Conservation (phyloP, 2,329 filamentous ascomycete genomes). For the Colletotrichum somersetense region DNA sequence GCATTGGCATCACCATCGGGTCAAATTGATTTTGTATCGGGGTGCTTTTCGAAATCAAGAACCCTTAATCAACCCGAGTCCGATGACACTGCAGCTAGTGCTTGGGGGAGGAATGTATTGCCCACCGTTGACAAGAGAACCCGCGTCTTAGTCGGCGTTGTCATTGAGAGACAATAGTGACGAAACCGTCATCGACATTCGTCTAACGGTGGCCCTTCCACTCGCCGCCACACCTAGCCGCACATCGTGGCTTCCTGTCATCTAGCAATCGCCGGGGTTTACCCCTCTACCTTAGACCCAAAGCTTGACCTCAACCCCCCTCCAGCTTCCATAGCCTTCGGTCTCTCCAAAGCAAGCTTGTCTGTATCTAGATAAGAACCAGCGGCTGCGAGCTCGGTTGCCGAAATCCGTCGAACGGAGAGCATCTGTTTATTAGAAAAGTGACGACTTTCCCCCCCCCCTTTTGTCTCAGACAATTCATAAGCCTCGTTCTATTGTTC, state of each 20-base stretch:
- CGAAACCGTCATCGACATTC: constrained; percentile 13
- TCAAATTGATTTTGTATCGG: background rate
- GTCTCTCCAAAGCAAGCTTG: constrained; percentile 4
- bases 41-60: no score
- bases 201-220: background rate
- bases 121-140: background rate
- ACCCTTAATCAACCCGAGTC: background rate
- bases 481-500: constrained; percentile 3
- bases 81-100: constrained; percentile 1
- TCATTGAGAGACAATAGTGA: constrained; percentile 13
- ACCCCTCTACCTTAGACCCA: constrained; percentile 7
- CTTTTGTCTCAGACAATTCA: background rate
- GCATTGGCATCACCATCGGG: background rate
- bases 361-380: background rate
- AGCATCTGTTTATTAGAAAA: background rate
- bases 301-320: constrained; percentile 24
- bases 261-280: constrained; percentile 25
- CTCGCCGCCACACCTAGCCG: constrained; percentile 17
- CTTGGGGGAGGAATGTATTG: background rate
- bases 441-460: background rate
- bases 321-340: constrained; percentile 37
- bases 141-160: constrained; percentile 21
- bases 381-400: background rate
- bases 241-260: constrained; percentile 24
- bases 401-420: background rate